These are phyloP conservation scores for Calonectria hongkongensis DNA, from an alignment of 2,329 filamentous ascomycete genomes.

Conservation along the genomic window DNA sequence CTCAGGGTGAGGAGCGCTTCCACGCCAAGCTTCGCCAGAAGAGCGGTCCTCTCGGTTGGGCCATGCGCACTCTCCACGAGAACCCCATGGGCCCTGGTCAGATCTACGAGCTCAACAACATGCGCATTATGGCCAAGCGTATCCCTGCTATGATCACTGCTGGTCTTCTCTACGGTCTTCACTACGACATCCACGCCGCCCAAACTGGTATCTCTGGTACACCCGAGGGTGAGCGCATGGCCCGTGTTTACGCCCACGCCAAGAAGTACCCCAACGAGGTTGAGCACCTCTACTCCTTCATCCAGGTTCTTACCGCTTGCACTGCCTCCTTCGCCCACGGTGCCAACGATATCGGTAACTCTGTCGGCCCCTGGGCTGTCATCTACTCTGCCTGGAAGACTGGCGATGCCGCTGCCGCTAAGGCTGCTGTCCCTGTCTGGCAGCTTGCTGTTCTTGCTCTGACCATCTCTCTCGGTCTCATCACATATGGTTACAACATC, in stretches of 20 bases:
- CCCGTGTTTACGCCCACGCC: slow-evolving; percentile 72
- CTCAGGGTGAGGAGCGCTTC: slow-evolving; percentile 72
- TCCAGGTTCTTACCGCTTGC: slow-evolving; percentile 81
- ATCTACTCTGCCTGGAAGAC: slow-evolving; percentile 82
- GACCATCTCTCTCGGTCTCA: slow-evolving; percentile 79
- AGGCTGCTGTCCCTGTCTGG: slow-evolving; percentile 83
- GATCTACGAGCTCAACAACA: slow-evolving; percentile 84
- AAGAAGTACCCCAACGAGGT: slow-evolving; percentile 82
- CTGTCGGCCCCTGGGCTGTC: slow-evolving; percentile 81
- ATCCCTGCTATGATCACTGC: slow-evolving; percentile 80
- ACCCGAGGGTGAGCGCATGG: slow-evolving; percentile 82
- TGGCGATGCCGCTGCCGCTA: slow-evolving; percentile 75
- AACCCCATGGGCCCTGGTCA: slow-evolving; percentile 83
- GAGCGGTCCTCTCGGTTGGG: slow-evolving; percentile 83
- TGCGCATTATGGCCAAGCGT: slow-evolving; percentile 77
- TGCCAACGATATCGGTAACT: slow-evolving; percentile 85
- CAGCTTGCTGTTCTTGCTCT: slow-evolving; percentile 82
- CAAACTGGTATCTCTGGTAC: slow-evolving; percentile 82
- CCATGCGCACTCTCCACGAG: slow-evolving; percentile 83
- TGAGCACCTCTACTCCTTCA: slow-evolving; percentile 81
- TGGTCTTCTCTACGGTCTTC: slow-evolving; percentile 80
- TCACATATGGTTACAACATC: slow-evolving; percentile 89
- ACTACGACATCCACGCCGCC: slow-evolving; percentile 88
- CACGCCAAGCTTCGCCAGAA: slow-evolving; percentile 77
- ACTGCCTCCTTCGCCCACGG: slow-evolving; percentile 85